Evolutionary conservation across 805 yeast species (phyloP), one percentile per base, ranked within the genome.

Genomic region (Schizosaccharomyces octosporus): DNA sequence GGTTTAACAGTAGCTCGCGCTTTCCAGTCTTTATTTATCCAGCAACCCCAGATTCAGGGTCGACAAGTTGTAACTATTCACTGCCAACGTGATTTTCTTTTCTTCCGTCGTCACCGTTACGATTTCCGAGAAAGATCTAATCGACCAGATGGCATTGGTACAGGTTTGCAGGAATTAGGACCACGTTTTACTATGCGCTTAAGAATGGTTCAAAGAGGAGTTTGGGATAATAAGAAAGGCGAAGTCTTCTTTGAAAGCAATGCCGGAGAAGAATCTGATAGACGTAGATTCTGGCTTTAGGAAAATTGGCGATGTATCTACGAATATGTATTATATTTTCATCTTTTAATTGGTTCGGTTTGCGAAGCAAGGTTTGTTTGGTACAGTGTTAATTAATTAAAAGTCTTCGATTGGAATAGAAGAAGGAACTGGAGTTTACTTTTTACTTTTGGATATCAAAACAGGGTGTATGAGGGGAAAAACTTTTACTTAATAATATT

Each of bases 1-100:
- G 98, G 98, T 72, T 83, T 85, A 69, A 86, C 97, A 0, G 94
- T 90, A 5, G 97, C 96, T 41, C 78, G 94, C 63, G 73, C 93
- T 64, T 93, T 93, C 74, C 97, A 89, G 71, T 81, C 95, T 0
- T 75, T 93, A 54, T 87, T 90, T 73, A 98, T 98, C 9, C 89
- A 85, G 63, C 79, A 80, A 63, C 98, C 98, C 1, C 97, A 93
- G 69, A 80, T 93, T 66, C 85, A 85, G 71, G 98, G 98, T 36
- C 79, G 98, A 68, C 97, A 93, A 70, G 98, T 87, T 57, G 84
- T 93, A 36, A 93, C 98, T 0, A 73, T 93, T 69, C 98, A 93
- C 71, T 93, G 93, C 70, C 98, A 93, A 71, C 79, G 98, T 76
- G 98, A 93, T 71, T 93, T 78, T 70, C 85, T 93, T 55, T 93